Base-by-base conservation (phyloP, 306 rosid species). In the Medicago arabica region DNA sequence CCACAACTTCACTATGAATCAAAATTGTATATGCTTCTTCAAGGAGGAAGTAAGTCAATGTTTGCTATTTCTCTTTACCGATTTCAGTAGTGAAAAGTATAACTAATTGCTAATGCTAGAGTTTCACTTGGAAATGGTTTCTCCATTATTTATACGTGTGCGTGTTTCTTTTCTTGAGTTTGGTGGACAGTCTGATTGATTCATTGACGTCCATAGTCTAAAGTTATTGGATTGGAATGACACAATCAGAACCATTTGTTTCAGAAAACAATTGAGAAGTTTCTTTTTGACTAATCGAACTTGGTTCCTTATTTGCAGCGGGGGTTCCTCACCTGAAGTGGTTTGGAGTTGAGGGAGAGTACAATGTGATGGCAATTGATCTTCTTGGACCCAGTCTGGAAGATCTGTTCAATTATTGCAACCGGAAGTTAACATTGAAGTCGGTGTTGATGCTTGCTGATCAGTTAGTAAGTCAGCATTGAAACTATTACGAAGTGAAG, bases 341-440 rank as follows among this genome's bases (percentile, higher is more conserved):
- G 99, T 96, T 90, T 74, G 99, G 99, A 81, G 98, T 92, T n/a
- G 98, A 90, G 84, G 91, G 97, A 77, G 99, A 92, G 39, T 96
- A 96, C 81, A 96, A 89, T 74, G 77, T 91, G 77, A 96, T 96
- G 99, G 98, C 90, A 64, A 96, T 96, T 28, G 99, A 96, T 78
- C 99, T 96, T 83, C 99, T 96, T 81, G 99, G 99, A 67, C 99
- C 99, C 53, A 96, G 99, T 82, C 82, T 96, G 82, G 99, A 96
- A 87, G 99, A 96, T 88, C 82, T 96, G 77, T 92, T 92, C 87
- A 96, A 96, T 86, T 96, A 92, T 81, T 96, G 99, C 86, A 92
- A 92, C 83, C 82, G 98, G 79, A 96, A 88, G 84, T 87, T 96
- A 69, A 83, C 97, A 41, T 69, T 96, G 94, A 96, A 96, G 79